Conservation (phyloP, 306 rosid genomes). For the Acacia acuminata region DNA sequence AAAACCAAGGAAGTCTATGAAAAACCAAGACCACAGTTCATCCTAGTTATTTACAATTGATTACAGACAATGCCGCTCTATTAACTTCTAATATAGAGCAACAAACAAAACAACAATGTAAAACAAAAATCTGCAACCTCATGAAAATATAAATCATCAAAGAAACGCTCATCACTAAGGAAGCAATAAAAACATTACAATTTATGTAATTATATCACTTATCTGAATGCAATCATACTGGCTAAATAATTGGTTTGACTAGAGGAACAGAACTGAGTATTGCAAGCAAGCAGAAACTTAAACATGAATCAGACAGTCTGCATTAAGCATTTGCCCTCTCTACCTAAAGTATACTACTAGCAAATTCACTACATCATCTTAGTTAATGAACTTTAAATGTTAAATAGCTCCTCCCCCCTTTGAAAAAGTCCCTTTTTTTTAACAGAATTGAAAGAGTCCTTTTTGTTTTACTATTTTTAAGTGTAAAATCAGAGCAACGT, state of each 20-base stretch:
- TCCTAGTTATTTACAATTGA: constrained; percentile 26
- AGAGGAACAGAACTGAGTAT: neutral
- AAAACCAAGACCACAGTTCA: constrained; percentile 20
- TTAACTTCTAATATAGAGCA: neutral
- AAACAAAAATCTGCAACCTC: neutral
- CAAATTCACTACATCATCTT: neutral
- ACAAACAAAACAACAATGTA: neutral
- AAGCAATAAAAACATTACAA: neutral
- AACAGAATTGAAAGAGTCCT: neutral
- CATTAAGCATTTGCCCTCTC: neutral
- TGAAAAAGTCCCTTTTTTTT: neutral
- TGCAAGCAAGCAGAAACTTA: neutral
- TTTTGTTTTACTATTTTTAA: constrained; percentile 12
- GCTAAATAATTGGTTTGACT: neutral
- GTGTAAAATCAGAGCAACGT: constrained; percentile 7
- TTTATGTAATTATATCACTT: neutral
- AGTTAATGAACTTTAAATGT: neutral
- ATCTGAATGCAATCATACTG: neutral
- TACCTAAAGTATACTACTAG: neutral
- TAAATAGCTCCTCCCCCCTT: neutral
- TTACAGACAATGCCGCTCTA: neutral
- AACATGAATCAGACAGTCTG: neutral
- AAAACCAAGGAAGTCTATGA: constrained; percentile 3
- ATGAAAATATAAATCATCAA: neutral
- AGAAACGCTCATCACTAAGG: neutral